These are phyloP conservation scores for Rhynchosporium graminicola DNA, from an alignment of 2,329 filamentous ascomycete genomes.

Conservation along the genomic window DNA sequence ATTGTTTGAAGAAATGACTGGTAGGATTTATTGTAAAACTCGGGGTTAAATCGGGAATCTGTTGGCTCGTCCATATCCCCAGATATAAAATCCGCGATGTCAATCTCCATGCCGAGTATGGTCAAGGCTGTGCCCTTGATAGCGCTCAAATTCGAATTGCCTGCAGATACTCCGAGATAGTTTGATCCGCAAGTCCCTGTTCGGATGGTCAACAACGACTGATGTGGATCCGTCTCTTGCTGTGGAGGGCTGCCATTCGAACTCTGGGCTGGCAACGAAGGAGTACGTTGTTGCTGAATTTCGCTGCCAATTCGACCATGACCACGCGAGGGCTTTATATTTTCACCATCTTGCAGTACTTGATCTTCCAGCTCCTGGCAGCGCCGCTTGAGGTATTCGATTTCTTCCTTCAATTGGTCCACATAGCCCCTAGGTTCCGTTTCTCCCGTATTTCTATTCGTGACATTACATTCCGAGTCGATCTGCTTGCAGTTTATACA, in stretches of 20 bases:
- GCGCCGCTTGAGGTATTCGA: constrained; percentile 64
- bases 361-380: constrained; percentile 69
- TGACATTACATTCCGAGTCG: constrained; percentile 75
- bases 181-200: constrained; percentile 54
- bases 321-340: constrained; percentile 52
- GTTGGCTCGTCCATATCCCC: constrained; percentile 64
- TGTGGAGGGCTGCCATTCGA: constrained; percentile 12
- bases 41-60: constrained; percentile 45
- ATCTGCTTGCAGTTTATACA: constrained; percentile 81
- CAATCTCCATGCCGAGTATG: constrained; percentile 77
- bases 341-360: constrained; percentile 59
- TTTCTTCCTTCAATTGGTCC: constrained; percentile 73
- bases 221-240: constrained; percentile 34
- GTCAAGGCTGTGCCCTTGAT: constrained; percentile 77
- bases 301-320: constrained; percentile 28
- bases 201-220: constrained; percentile 33
- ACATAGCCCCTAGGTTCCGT: constrained; percentile 78
- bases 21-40: constrained; percentile 70
- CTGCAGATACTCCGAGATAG: constrained; percentile 62
- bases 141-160: constrained; percentile 67
- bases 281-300: constrained; percentile 22
- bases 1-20: constrained; percentile 67
- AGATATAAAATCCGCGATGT: constrained; percentile 71
- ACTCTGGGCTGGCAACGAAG: constrained; percentile 20
- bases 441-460: constrained; percentile 81